Percentiles rank a stretch among this genome's conserved stretches.
phyloP scores from a whole-genome alignment of 345 rosid genomes.

The Adansonia digitata region DNA sequence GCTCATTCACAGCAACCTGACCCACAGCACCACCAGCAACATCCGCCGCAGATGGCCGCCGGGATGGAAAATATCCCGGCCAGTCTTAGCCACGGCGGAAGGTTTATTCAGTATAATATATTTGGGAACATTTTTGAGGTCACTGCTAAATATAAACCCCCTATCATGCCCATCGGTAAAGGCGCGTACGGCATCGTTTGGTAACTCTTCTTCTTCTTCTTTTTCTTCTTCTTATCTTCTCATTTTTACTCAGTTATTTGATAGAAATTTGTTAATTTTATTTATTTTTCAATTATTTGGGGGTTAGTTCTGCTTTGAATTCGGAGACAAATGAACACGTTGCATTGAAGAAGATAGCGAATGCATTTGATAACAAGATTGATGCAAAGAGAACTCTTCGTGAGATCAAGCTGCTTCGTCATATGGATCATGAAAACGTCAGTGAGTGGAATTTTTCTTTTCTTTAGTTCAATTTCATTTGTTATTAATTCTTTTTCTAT shows the following conservation, averaged over 20 bases:
- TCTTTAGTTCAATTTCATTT: neutral
- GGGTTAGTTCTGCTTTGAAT: constrained; percentile 43
- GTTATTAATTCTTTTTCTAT: neutral
- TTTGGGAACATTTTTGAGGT: constrained; percentile 97
- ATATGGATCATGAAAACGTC: constrained; percentile 93
- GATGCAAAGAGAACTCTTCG: constrained; percentile 95
- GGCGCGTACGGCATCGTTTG: constrained; percentile 99
- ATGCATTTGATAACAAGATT: constrained; percentile 72
- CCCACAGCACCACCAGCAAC: constrained; percentile 25
- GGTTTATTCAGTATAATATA: constrained; percentile 93
- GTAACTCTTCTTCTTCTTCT: constrained; percentile 28
- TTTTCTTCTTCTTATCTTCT: neutral
- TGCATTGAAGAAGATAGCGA: constrained; percentile 81
- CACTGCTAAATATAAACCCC: constrained; percentile 94
- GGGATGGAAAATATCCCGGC: constrained; percentile 65
- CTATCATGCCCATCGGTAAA: constrained; percentile 97
- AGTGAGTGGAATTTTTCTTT: constrained; percentile 39
- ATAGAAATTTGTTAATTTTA: constrained; percentile 2
- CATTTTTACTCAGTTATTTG: neutral
- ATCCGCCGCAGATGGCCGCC: constrained; percentile 27
- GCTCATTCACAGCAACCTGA: constrained; percentile 18
- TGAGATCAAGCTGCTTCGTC: constrained; percentile 94
- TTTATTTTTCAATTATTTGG: neutral
- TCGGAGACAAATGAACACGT: constrained; percentile 77
- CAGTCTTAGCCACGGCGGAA: constrained; percentile 82